phyloP scores from a whole-genome alignment of 768 basidiomycete species.

The Gloeopeniophorella convolvens region DNA sequence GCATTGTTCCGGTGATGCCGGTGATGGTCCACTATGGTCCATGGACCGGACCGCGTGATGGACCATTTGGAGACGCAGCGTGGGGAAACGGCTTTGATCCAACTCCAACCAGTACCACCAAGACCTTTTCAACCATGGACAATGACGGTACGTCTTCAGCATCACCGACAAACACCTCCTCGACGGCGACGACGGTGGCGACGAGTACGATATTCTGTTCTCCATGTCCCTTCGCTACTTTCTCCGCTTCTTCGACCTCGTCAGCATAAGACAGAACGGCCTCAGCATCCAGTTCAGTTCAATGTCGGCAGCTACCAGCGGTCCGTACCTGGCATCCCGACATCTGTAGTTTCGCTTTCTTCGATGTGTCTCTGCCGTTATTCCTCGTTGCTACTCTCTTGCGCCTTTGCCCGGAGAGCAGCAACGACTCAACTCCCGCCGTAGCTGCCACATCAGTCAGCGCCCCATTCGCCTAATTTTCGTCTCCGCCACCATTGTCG shows the following conservation, averaged over 20 bases:
- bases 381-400: slow-evolving; percentile 18
- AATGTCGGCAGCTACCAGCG: slow-evolving; percentile 23
- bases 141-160: slow-evolving; percentile 82
- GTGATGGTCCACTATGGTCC: too few relatives aligned
- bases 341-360: slow-evolving; percentile 16
- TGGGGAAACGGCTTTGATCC: background rate
- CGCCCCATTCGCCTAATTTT: slow-evolving; percentile 19
- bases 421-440: slow-evolving; percentile 16
- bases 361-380: slow-evolving; percentile 7
- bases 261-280: slow-evolving; percentile 19
- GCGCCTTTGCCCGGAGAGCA: slow-evolving; percentile 22
- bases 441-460: slow-evolving; percentile 18
- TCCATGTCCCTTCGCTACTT: slow-evolving; percentile 19
- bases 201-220: slow-evolving; percentile 25
- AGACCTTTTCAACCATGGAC: slow-evolving; percentile 38
- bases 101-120: slow-evolving; percentile 22
- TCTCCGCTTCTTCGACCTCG: slow-evolving; percentile 19
- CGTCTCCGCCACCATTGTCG: slow-evolving; percentile 24
- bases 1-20: too few relatives aligned
- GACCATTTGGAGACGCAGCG: background rate
- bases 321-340: slow-evolving; percentile 21
- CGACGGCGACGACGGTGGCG: slow-evolving; percentile 43
- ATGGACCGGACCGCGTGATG: background rate
- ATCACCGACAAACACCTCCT: slow-evolving; percentile 56
- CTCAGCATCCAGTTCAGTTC: slow-evolving; percentile 16